Percentiles rank a stretch among this genome's conserved stretches.
phyloP scores from a whole-genome alignment of 257 asterid genomes.

The Leptodermis oblonga region DNA sequence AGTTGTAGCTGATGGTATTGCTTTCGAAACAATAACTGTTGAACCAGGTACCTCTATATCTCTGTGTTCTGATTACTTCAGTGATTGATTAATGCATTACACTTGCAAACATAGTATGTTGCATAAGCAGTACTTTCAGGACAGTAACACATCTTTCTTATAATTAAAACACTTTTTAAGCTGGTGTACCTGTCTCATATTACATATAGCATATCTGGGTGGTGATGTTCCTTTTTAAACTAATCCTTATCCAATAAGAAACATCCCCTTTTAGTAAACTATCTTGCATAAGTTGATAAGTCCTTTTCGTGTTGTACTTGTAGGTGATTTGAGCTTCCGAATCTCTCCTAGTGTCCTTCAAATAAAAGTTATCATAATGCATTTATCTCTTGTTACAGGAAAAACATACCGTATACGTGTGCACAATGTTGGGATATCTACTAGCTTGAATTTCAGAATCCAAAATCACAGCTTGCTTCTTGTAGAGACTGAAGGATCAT shows the following conservation, averaged over 20 bases:
- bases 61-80: neutral
- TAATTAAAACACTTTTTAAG: neutral
- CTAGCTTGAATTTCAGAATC: constrained; percentile 93
- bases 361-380: neutral
- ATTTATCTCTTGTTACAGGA: constrained; percentile 43
- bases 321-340: neutral
- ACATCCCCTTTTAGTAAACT: neutral
- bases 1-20: constrained; percentile 52
- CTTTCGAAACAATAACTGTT: constrained; percentile 61
- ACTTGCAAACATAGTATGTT: neutral
- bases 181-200: neutral
- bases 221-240: neutral
- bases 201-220: neutral
- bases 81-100: neutral
- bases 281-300: neutral
- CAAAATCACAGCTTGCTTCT: constrained; percentile 84
- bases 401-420: constrained; percentile 82
- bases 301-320: neutral
- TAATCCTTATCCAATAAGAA: neutral
- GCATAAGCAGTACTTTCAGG: neutral
- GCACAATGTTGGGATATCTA: constrained; percentile 77
- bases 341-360: neutral
- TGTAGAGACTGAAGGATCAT: constrained; percentile 95
- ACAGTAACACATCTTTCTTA: neutral
- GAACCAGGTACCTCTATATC: constrained; percentile 60